Base-by-base conservation (phyloP, 768 basidiomycete genomes). In the Aureoboletus auriporus region DNA sequence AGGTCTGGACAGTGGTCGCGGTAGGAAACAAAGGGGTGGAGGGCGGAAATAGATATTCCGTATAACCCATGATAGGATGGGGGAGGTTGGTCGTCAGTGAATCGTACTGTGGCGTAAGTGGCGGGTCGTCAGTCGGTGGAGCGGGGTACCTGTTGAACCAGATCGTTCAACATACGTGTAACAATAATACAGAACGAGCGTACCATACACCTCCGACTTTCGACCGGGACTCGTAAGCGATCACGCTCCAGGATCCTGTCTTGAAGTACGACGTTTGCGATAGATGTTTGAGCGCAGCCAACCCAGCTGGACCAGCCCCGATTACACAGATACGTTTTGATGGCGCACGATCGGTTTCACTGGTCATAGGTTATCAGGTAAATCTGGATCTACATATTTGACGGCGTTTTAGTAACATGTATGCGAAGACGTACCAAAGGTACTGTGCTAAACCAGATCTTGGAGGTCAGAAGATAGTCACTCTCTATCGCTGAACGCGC, bases 41-140 rank as follows among this genome's bases (percentile, higher is more conserved):
- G 0, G 86, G 82, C 0, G 86, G 86, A 58, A 90, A 91, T 1
- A 73, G 58, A 58, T 78, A 82, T 39, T 75, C 75, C 1, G 75
- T 69, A 55, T 73, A 91, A 3, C 77, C 77, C 90, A 93, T 92
- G 42, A 83, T 50, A 1, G 84, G 84, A 54, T 91, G 86, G 0
- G 90, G 86, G 5, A 93, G 62, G 56, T 92, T 92, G 1, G 89
- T 84, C n/a, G 84, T 85, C 11, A 93, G 70, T 0, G 84, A 84
- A 58, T 91, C 84, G 58, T 93, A 93, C 8, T 89, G 59, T 1
- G 90, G 80, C 1, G 86, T 84, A 28, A 75, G 58, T 2, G 86
- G 86, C 6, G 79, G 79, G 30, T 78, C 65, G 16, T 69, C 71
- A 10, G 64, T 62, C 4, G 77, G 74, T 31, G 20, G 20, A 23